Percentiles rank a stretch among this genome's conserved stretches.
These are phyloP conservation scores for Quercus phellos DNA, from an alignment of 331 rosid genomes.

Conservation along the genomic window DNA sequence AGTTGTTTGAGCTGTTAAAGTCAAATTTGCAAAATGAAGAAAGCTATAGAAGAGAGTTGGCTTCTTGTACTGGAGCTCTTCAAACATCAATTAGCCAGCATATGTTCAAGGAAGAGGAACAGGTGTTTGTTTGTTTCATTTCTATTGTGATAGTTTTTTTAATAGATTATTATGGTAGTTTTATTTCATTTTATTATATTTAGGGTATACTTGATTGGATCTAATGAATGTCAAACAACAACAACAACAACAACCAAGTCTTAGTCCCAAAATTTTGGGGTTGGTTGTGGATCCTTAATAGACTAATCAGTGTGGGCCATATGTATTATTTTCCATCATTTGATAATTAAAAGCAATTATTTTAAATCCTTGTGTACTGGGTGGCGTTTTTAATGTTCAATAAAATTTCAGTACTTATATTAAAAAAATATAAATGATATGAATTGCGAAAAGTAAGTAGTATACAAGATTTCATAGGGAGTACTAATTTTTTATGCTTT, in stretches of 20 bases:
- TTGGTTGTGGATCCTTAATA: no score
- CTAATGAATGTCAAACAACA: neutral
- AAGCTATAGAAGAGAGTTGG: constrained; percentile 22
- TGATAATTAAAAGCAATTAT: no score
- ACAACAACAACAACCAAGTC: no score
- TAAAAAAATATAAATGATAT: no score
- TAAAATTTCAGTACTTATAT: no score
- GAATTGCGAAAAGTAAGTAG: no score
- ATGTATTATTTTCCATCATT: no score
- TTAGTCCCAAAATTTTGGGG: no score
- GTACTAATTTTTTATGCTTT: neutral
- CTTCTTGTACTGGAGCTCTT: constrained; percentile 30
- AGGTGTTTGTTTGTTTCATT: neutral
- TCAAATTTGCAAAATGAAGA: constrained; percentile 21
- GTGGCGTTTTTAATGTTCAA: no score
- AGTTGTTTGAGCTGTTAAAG: constrained; percentile 23
- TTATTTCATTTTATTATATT: neutral
- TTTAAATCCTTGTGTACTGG: no score
- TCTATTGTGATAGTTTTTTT: neutral
- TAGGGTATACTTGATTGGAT: neutral
- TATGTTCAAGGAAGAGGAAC: constrained; percentile 34
- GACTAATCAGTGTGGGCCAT: no score
- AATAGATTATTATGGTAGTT: neutral
- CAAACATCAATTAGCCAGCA: constrained; percentile 30
- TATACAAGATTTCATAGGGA: no score